These are phyloP conservation scores for Hymenochaete sp. DNA, from an alignment of 1,284 basidiomycete species.

Conservation along the genomic window DNA sequence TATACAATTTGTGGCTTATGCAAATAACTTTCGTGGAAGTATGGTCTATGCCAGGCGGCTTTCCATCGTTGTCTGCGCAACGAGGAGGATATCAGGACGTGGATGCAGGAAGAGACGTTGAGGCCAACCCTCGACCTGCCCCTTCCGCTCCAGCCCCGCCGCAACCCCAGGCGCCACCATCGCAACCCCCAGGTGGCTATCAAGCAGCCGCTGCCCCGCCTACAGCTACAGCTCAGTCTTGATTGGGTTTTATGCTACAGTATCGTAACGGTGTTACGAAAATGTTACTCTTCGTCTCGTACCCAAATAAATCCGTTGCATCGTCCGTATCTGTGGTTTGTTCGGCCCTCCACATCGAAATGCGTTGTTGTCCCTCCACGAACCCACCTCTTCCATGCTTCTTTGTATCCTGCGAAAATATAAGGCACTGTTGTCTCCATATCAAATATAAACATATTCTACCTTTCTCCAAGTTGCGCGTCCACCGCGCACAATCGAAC, in stretches of 20 bases:
- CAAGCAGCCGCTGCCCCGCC: slow-evolving; percentile 4
- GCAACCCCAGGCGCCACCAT: not conserved
- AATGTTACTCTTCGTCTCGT: slow-evolving; percentile 28
- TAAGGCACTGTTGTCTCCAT: not conserved
- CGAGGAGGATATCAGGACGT: slow-evolving; percentile 68
- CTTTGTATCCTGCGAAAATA: slow-evolving; percentile 25
- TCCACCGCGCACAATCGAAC: slow-evolving; percentile 52
- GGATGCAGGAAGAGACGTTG: slow-evolving; percentile 45
- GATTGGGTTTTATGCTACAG: too few relatives aligned
- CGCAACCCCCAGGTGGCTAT: slow-evolving; percentile 15
- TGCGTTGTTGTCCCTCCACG: slow-evolving; percentile 38
- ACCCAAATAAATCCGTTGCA: slow-evolving; percentile 35
- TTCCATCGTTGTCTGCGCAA: slow-evolving; percentile 36
- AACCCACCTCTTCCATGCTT: slow-evolving; percentile 52
- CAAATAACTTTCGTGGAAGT: slow-evolving; percentile 36
- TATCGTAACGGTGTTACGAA: too few relatives aligned
- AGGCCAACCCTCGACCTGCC: slow-evolving; percentile 18
- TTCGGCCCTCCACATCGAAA: slow-evolving; percentile 26
- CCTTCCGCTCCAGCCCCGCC: not conserved
- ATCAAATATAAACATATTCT: not conserved
- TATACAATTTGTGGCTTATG: slow-evolving; percentile 11
- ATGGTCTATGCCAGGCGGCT: slow-evolving; percentile 82
- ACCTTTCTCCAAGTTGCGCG: slow-evolving; percentile 43
- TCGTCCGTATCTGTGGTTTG: slow-evolving; percentile 29
- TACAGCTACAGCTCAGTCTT: too few relatives aligned